Base-by-base conservation (phyloP, 805 yeast genomes). In the Candida coquimbonensis region DNA sequence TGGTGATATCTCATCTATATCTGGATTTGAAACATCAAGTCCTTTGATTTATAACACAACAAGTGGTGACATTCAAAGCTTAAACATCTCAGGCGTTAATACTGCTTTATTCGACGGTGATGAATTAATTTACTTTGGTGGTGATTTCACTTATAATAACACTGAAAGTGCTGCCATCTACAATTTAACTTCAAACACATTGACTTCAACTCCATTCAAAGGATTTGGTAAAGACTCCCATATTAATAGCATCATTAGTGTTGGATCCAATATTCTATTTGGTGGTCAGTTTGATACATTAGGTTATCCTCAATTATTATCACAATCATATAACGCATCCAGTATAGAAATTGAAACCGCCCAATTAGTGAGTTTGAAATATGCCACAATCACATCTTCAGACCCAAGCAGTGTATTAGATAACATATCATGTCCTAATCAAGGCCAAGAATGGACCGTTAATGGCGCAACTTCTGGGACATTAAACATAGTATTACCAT, bases 41-140 rank as follows among this genome's bases (percentile, higher is more conserved):
- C 73, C 70, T 32, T 43, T 65, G 2, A 40, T 66, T 1, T 63
- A 59, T 53, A 68, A 70, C 47, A 39, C 59, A 2, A 50, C 72
- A 1, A 55, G 51, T 7, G 48, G 61, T 7, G 46, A 59, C 1
- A 53, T 61, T 40, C 42, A 43, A 12, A 38, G 54, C 12, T 21
- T 51, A 1, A 39, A 61, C 9, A 37, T 55, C 0, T 25, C 41
- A 4, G 81, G 80, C 1, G 70, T 83, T 3, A 53, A 61, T 4
- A 55, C 80, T 0, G 71, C 77, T 0, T 66, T 68, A 36, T 75
- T 79, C 45, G 81, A 81, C 63, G 40, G 52, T 2, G 71, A 68
- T 39, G 64, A 74, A 21, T 46, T 77, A 21, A 73, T 87, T 0
- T 88, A 86, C 57, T 74, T 87, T 41, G 99, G 97, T 9, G 99